phyloP scores from a whole-genome alignment of 192 early-diverging fungal species.

The Rhizophagus clarus region DNA sequence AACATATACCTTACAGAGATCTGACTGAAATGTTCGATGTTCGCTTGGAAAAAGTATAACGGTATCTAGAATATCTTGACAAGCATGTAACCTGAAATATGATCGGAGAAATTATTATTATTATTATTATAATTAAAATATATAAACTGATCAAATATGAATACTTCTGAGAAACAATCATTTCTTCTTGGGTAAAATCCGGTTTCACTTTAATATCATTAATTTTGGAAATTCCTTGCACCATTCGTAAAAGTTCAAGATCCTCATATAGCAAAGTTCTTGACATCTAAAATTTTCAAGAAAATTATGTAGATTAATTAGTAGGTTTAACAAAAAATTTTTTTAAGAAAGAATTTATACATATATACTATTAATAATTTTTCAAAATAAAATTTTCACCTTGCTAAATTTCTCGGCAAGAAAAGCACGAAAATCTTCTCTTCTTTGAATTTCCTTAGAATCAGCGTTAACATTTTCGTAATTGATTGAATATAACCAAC shows the following conservation, averaged over 20 bases:
- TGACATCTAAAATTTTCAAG: neutral
- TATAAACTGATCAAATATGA: neutral
- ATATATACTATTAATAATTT: neutral
- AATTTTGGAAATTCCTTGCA: conserved; percentile 7
- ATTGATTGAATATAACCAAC: neutral
- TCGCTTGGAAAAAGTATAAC: neutral
- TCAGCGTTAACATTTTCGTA: neutral
- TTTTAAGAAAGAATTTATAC: neutral
- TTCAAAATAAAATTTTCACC: neutral
- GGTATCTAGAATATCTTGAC: conserved; percentile 7
- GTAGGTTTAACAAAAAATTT: neutral
- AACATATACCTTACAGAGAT: neutral
- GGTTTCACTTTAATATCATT: neutral
- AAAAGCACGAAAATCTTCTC: neutral
- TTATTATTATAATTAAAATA: too few species aligned
- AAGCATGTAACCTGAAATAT: neutral
- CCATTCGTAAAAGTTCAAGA: conserved; percentile 5
- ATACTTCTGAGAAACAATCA: neutral
- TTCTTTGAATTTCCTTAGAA: neutral
- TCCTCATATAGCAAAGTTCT: conserved; percentile 14
- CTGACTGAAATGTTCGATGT: neutral
- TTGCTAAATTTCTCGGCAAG: neutral
- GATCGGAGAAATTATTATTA: neutral
- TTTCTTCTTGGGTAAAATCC: conserved; percentile 14
- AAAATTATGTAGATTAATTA: neutral